Base-by-base conservation (phyloP, 176 grass and related monocot species). In the Melocanna baccifera region DNA sequence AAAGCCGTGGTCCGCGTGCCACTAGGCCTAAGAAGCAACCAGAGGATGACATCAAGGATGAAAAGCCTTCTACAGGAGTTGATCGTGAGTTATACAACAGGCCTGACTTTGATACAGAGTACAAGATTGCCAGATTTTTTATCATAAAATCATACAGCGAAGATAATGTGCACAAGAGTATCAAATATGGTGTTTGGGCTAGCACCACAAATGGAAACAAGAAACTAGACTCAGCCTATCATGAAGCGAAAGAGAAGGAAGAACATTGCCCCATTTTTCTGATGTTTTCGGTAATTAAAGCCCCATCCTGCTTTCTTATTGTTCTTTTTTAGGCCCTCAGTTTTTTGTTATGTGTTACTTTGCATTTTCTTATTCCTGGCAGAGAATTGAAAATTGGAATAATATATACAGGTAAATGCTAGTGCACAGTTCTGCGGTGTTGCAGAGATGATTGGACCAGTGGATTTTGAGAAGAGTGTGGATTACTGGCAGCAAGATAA, bases 141-240 rank as follows among this genome's bases (percentile, higher is more conserved):
- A 91, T 98, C 70, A 98, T 98, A 90, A 98, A 98, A 79, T 98
- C 96, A 39, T 98, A 95, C 68, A 98, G 91, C 19, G 96, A 98
- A 83, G 96, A 98, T 80, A 98, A 98, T 90, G 93, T 98, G 72
- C 96, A 98, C 71, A 98, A 98, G 86, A 95, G 93, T 81, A 92
- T 98, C 41, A 98, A 98, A 83, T 98, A 98, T 87, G 84, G 87
- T 86, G 93, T 98, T 89, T 98, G 93, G 96, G 96, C 96, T 78
- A 98, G 96, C 88, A 98, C 96, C 39, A 83, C 94, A 36, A 98
- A 95, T 76, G 96, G 96, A 55, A 98, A 98, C 82, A 91, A 91
- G 81, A 98, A 98, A 87, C 80, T 98, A 47, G 93, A 98, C 59
- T 81, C 77, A 62, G 88, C 93, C 9, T 98, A 94, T 66, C 84